phyloP scores from a whole-genome alignment of 805 yeast genomes.

The Sungouiella thailandica region DNA sequence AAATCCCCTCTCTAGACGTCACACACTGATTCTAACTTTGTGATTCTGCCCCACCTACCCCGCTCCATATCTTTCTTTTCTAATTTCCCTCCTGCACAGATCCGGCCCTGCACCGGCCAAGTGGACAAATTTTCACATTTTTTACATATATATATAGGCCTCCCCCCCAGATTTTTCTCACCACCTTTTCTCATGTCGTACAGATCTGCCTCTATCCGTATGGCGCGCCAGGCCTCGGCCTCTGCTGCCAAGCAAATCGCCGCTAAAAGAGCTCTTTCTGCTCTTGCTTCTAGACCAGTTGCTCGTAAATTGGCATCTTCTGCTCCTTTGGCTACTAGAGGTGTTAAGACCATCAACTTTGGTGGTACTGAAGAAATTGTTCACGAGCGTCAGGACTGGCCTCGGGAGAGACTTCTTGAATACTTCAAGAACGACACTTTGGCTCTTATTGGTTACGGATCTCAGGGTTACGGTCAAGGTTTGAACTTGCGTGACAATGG shows the following conservation, averaged over 20 bases:
- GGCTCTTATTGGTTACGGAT: conserved; percentile 98
- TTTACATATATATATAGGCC: conserved; percentile 6
- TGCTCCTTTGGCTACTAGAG: conserved; percentile 64
- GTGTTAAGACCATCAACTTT: conserved; percentile 93
- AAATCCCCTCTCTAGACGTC: no score
- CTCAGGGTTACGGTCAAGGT: conserved; percentile 99
- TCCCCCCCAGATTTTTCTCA: conserved; percentile 2
- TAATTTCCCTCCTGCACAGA: no score
- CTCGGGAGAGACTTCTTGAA: conserved; percentile 89
- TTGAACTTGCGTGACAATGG: conserved; percentile 99
- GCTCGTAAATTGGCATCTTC: conserved; percentile 26
- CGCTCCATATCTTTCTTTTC: no score
- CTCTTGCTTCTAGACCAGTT: conserved; percentile 46
- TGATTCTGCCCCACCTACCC: no score
- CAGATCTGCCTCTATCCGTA: conserved; percentile 40
- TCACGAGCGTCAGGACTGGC: conserved; percentile 99
- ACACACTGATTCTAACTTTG: no score
- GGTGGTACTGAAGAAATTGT: conserved; percentile 94
- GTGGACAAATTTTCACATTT: conserved; percentile 1
- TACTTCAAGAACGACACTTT: conserved; percentile 98
- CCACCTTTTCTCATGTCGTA: conserved; percentile 30
- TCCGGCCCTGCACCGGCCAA: conserved; percentile 14
- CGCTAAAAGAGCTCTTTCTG: conserved; percentile 64
- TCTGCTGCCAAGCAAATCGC: conserved; percentile 40
- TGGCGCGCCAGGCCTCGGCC: conserved; percentile 44